Conservation (phyloP, 2,329 filamentous ascomycete genomes). For the Arthrobotrys pseudoclavata region DNA sequence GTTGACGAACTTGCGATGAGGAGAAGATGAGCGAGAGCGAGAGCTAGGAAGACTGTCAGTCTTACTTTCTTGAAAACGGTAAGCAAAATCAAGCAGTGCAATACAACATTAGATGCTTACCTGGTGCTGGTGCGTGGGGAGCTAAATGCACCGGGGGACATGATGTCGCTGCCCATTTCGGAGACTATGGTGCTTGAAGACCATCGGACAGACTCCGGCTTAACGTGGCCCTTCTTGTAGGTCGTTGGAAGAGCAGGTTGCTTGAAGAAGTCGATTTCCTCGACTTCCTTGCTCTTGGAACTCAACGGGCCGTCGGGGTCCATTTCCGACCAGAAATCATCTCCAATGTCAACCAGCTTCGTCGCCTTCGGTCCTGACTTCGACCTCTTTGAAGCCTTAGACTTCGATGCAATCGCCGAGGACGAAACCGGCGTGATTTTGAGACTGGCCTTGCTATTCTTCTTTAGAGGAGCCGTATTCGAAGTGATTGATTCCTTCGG, state of each 20-base stretch:
- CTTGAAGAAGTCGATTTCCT: constrained; percentile 53
- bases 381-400: constrained; percentile 64
- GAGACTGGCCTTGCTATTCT: constrained; percentile 66
- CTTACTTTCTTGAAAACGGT: constrained; percentile 40
- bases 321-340: constrained; percentile 70
- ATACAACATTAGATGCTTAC: constrained; percentile 65
- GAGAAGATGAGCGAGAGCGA: constrained; percentile 52
- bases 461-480: constrained; percentile 62
- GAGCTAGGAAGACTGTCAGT: constrained; percentile 37
- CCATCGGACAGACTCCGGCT: constrained; percentile 66
- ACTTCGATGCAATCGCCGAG: constrained; percentile 51
- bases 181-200: constrained; percentile 68
- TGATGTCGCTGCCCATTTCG: constrained; percentile 67
- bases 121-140: constrained; percentile 72
- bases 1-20: constrained; percentile 64
- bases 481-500: constrained; percentile 29
- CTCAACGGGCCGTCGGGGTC: constrained; percentile 68
- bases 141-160: constrained; percentile 64
- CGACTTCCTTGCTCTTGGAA: constrained; percentile 46
- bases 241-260: constrained; percentile 36
- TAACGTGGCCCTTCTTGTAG: constrained; percentile 63
- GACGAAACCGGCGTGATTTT: constrained; percentile 61
- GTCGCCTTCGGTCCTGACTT: constrained; percentile 67
- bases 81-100: constrained; percentile 35
- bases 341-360: constrained; percentile 67